Percentiles rank a stretch among this genome's conserved stretches.
Evolutionary conservation across 1,284 basidiomycete species (phyloP).

Genomic region (Amylostereum areolatum): DNA sequence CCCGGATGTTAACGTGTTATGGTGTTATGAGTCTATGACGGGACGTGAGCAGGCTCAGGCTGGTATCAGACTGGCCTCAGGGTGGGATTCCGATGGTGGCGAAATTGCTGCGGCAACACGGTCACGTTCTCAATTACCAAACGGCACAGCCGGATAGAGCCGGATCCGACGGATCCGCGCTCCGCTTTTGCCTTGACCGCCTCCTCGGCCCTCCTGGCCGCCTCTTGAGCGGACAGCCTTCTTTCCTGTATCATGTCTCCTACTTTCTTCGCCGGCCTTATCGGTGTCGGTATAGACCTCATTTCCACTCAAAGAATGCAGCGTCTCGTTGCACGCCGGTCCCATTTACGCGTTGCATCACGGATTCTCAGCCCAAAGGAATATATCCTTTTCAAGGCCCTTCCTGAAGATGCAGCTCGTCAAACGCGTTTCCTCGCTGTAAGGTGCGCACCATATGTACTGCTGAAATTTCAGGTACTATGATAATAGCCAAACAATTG

Average conservation of each 20-base stretch:
- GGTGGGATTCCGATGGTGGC: too few species aligned
- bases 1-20: too few species aligned
- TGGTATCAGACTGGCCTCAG: too few species aligned
- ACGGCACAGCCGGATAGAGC: too few species aligned
- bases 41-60: too few species aligned
- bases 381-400: conserved; percentile 34
- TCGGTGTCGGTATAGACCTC: conserved; percentile 79
- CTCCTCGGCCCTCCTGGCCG: too few species aligned
- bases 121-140: too few species aligned
- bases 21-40: too few species aligned
- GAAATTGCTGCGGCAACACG: too few species aligned
- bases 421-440: conserved; percentile 52
- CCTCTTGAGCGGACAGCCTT: neutral
- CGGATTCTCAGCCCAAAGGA: conserved; percentile 64
- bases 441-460: conserved; percentile 38
- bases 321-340: conserved; percentile 47
- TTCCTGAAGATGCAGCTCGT: conserved; percentile 17
- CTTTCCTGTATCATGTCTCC: neutral
- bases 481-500: neutral
- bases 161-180: too few species aligned
- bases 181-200: too few species aligned
- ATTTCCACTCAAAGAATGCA: conserved; percentile 64
- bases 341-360: conserved; percentile 41
- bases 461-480: neutral
- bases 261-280: conserved; percentile 40